Evolutionary conservation across 1,139 yeast genomes (phyloP).

Genomic region (Geotrichum phurueaensis): DNA sequence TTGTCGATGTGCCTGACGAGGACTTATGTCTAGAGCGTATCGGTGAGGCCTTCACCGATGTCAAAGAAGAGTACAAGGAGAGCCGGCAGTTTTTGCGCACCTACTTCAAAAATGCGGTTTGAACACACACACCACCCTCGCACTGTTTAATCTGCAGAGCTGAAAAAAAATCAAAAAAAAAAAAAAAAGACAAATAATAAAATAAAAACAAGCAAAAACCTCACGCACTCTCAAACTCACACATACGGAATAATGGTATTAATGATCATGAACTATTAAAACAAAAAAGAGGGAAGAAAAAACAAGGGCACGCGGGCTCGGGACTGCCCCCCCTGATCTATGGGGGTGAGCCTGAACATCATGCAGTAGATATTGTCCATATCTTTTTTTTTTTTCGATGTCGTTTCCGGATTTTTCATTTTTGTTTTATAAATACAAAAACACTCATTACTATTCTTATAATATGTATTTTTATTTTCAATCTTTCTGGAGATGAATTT

Average conservation of each 20-base stretch:
- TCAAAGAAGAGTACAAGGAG: slow-evolving; percentile 35
- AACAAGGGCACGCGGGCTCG: too few species aligned
- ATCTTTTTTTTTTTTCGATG: too few species aligned
- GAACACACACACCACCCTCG: background rate
- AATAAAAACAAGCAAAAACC: background rate
- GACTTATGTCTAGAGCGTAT: slow-evolving; percentile 30
- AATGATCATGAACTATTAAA: background rate
- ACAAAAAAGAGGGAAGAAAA: background rate
- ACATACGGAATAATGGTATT: background rate
- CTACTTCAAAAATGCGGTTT: background rate
- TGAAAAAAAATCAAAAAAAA: background rate
- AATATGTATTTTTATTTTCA: too few species aligned
- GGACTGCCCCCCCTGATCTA: too few species aligned
- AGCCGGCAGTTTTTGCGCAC: slow-evolving; percentile 23
- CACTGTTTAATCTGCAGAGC: background rate
- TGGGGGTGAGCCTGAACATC: too few species aligned
- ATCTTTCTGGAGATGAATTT: too few species aligned
- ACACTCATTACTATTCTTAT: too few species aligned
- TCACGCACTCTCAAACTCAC: background rate
- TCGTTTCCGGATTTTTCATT: too few species aligned
- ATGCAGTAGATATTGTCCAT: too few species aligned
- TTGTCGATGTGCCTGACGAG: slow-evolving; percentile 29
- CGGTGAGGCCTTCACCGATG: slow-evolving; percentile 17
- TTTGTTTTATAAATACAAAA: too few species aligned
- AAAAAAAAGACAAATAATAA: background rate